These are phyloP conservation scores for Thalia dealbata DNA, from an alignment of 176 grass and related monocot genomes.

Conservation along the genomic window DNA sequence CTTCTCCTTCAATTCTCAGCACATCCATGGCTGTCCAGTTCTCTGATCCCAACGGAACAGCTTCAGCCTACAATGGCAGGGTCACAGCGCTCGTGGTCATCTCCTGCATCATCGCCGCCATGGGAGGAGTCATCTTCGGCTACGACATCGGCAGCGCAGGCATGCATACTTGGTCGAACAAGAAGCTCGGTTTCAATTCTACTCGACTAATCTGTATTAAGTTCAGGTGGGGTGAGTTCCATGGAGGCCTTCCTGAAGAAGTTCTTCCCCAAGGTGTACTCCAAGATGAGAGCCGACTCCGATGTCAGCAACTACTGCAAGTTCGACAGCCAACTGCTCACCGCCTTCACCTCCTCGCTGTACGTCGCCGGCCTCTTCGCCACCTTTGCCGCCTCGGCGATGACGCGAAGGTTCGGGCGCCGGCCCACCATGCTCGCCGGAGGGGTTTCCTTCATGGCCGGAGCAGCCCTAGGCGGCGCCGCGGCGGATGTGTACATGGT, in stretches of 20 bases:
- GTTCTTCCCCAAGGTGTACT: slow-evolving; percentile 19
- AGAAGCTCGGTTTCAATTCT: too few relatives aligned
- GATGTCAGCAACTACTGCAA: slow-evolving; percentile 13
- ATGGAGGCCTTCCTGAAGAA: slow-evolving; percentile 16
- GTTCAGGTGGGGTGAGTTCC: slow-evolving; percentile 10
- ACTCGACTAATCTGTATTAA: too few relatives aligned
- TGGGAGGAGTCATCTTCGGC: slow-evolving; percentile 15
- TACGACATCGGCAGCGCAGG: slow-evolving; percentile 15
- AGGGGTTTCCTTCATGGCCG: slow-evolving; percentile 1
- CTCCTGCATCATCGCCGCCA: slow-evolving; percentile 14
- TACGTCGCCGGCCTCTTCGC: slow-evolving; percentile 22
- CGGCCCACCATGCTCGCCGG: slow-evolving; percentile 7
- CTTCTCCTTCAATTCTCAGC: too few relatives aligned
- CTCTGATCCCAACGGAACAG: neutral
- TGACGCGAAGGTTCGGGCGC: slow-evolving; percentile 5
- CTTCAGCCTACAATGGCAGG: slow-evolving; percentile 1
- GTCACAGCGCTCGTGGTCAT: slow-evolving; percentile 5
- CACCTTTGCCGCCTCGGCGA: slow-evolving; percentile 2
- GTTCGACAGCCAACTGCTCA: slow-evolving; percentile 21
- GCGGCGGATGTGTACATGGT: slow-evolving; percentile 6
- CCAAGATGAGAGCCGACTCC: neutral
- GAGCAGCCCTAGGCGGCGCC: slow-evolving; percentile 1
- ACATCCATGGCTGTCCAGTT: neutral
- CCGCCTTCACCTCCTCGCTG: slow-evolving; percentile 15
- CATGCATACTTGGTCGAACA: neutral